phyloP scores from a whole-genome alignment of 2,329 filamentous ascomycete genomes.

The Diaporthe ilicicola region DNA sequence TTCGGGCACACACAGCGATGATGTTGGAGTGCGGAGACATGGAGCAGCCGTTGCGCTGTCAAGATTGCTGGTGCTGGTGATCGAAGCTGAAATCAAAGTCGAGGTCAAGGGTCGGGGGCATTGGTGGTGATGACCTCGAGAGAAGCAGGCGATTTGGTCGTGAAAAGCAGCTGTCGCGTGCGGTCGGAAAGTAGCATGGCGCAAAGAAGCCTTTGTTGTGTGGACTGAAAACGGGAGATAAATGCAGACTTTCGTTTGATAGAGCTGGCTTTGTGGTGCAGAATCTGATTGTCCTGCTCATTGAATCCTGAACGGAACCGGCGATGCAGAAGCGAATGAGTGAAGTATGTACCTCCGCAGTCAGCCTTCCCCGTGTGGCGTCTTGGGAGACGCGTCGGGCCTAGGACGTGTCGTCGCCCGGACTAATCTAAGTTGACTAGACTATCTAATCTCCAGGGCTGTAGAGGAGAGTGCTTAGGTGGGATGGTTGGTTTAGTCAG shows the following conservation, averaged over 20 bases:
- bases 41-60: background rate
- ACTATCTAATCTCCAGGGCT: no score
- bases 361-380: background rate
- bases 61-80: background rate
- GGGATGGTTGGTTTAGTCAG: slow-evolving; percentile 4
- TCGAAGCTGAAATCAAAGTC: slow-evolving; percentile 10
- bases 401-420: slow-evolving; percentile 17
- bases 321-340: slow-evolving; percentile 1
- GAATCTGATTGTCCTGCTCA: slow-evolving; percentile 7
- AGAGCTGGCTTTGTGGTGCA: slow-evolving; percentile 7
- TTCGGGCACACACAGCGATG: slow-evolving; percentile 4
- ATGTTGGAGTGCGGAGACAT: slow-evolving; percentile 7
- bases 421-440: background rate
- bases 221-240: slow-evolving; percentile 11
- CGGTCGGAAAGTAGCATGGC: slow-evolving; percentile 20
- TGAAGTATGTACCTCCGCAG: background rate
- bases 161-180: slow-evolving; percentile 22
- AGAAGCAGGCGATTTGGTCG: slow-evolving; percentile 12
- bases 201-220: slow-evolving; percentile 21
- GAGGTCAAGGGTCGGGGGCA: slow-evolving; percentile 14
- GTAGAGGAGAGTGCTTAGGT: background rate
- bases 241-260: background rate
- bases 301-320: slow-evolving; percentile 11
- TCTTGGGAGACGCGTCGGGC: slow-evolving; percentile 22
- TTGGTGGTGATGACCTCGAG: slow-evolving; percentile 25